Evolutionary conservation across 331 rosid genomes (phyloP).

Genomic region (Pyrus hybrid): DNA sequence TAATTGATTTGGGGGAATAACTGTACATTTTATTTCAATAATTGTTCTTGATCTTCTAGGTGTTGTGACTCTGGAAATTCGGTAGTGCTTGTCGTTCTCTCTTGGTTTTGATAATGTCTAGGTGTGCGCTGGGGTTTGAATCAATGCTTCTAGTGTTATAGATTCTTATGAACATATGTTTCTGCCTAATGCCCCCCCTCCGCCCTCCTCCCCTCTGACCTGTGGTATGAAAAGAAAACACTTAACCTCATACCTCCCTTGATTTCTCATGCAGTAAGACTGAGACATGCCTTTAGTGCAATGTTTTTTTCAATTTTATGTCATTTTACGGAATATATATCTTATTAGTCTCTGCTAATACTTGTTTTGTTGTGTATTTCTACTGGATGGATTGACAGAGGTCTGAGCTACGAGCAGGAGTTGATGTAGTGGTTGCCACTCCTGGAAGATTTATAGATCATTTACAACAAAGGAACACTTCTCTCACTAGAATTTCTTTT

Average conservation of each 20-base stretch:
- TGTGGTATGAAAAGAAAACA: not conserved
- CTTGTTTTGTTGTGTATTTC: slow-evolving; percentile 3
- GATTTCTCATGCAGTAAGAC: not conserved
- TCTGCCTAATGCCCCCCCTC: not conserved
- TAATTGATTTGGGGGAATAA: slow-evolving; percentile 18
- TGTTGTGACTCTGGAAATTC: not conserved
- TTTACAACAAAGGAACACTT: slow-evolving; percentile 82
- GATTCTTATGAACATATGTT: slow-evolving; percentile 3
- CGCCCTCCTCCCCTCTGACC: not conserved
- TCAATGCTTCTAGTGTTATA: not conserved
- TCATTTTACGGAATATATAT: not conserved
- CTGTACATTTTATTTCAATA: not conserved
- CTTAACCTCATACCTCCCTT: not conserved
- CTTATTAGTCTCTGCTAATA: not conserved
- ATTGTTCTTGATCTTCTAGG: not conserved
- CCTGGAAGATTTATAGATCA: slow-evolving; percentile 91
- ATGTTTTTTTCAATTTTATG: not conserved
- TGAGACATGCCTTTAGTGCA: not conserved
- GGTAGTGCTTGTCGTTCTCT: not conserved
- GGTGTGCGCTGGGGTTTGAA: slow-evolving; percentile 1
- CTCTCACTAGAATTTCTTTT: slow-evolving; percentile 70
- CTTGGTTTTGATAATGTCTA: slow-evolving; percentile 1
- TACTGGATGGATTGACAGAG: slow-evolving; percentile 40
- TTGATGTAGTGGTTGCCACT: slow-evolving; percentile 72
- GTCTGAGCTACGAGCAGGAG: slow-evolving; percentile 79